These are phyloP conservation scores for Euryodendron excelsum DNA, from an alignment of 148 eudicot genomes.

Conservation along the genomic window DNA sequence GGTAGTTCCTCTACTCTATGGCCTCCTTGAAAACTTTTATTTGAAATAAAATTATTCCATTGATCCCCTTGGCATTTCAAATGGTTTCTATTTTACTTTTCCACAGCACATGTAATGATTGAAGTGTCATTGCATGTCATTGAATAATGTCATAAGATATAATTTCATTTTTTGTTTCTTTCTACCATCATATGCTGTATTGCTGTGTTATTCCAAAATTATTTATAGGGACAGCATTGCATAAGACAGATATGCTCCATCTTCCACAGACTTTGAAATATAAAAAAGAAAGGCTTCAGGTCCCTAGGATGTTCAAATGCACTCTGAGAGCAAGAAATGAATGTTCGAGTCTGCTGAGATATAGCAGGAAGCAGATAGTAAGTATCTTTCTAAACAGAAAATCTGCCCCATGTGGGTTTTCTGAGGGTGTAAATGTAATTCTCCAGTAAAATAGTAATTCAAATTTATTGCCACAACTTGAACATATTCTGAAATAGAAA, in stretches of 20 bases:
- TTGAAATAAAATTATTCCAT: background rate
- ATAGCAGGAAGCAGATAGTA: background rate
- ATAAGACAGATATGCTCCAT: background rate
- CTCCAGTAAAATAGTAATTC: background rate
- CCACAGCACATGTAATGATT: background rate
- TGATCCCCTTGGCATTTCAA: background rate
- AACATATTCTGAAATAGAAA: conserved; percentile 6
- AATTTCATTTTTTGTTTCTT: background rate
- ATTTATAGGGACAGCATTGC: background rate
- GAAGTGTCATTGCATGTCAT: background rate
- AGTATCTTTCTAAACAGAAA: background rate
- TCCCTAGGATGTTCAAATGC: background rate
- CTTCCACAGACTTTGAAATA: background rate
- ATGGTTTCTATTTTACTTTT: background rate
- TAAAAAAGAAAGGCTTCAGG: background rate
- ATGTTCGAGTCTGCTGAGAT: background rate
- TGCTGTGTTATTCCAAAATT: background rate
- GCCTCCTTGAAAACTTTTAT: background rate
- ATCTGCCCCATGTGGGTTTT: background rate
- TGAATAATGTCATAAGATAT: background rate
- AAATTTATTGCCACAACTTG: background rate
- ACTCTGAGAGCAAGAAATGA: background rate
- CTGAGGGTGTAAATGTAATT: background rate
- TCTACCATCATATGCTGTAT: background rate
- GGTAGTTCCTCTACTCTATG: background rate